Conservation (phyloP, 371 early-diverging fungal species). For the Dipsacomyces acuminosporus region DNA sequence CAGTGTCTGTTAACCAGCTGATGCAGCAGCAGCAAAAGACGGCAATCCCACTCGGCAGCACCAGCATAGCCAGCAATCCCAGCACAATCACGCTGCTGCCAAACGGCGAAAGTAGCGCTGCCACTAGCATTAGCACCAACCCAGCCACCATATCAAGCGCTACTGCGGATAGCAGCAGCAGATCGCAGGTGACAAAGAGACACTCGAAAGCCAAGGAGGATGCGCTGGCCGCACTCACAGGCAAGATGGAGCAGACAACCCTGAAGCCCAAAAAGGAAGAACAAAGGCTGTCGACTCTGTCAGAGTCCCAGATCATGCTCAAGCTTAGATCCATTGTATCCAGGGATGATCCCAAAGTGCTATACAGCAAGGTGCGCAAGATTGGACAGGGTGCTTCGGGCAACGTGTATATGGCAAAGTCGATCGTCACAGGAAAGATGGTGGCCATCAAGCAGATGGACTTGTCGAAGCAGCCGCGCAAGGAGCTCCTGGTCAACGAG, state of each 20-base stretch:
- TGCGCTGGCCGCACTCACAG: slow-evolving; percentile 49
- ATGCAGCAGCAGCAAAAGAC: slow-evolving; percentile 30
- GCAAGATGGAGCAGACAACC: slow-evolving; percentile 34
- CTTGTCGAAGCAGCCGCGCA: slow-evolving; percentile 83
- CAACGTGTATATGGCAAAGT: slow-evolving; percentile 84
- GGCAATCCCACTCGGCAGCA: slow-evolving; percentile 4
- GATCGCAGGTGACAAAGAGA: slow-evolving; percentile 42
- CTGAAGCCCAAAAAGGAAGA: slow-evolving; percentile 53
- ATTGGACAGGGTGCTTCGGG: slow-evolving; percentile 98
- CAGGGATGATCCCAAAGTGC: slow-evolving; percentile 74
- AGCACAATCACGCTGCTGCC: neutral
- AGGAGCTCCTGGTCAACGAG: slow-evolving; percentile 93
- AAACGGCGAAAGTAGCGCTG: too few species aligned
- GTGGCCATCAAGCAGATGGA: slow-evolving; percentile 99
- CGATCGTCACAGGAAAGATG: slow-evolving; percentile 58
- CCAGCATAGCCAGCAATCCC: slow-evolving; percentile 10
- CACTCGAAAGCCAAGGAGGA: slow-evolving; percentile 47
- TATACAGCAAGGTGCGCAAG: slow-evolving; percentile 86
- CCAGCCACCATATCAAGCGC: neutral
- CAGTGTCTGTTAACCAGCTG: slow-evolving; percentile 30
- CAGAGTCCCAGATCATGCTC: slow-evolving; percentile 90
- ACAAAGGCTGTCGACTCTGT: slow-evolving; percentile 75
- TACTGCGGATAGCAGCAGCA: slow-evolving; percentile 3
- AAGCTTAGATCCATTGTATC: slow-evolving; percentile 68
- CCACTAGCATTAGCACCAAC: neutral